Evolutionary conservation across 2,329 filamentous ascomycete genomes (phyloP).

Genomic region (Orbilia oligospora): DNA sequence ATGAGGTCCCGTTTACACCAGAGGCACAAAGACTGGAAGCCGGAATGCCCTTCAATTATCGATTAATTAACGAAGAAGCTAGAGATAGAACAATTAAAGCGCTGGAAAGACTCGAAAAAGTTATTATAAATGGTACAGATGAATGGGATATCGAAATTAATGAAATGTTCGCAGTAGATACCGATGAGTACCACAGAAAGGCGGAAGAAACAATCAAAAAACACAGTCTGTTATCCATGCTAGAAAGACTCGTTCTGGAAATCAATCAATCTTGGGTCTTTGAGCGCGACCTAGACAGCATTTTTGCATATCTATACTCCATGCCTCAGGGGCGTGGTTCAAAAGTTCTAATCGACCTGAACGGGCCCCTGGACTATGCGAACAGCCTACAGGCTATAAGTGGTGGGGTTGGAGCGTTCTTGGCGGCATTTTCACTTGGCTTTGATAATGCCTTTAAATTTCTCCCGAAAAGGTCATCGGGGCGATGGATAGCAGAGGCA

Average conservation of each 20-base stretch:
- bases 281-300: not conserved
- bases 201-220: not conserved
- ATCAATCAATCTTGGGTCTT: not conserved
- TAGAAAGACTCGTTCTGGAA: not conserved
- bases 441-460: conserved; percentile 6
- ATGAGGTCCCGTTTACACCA: not conserved
- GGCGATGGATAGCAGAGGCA: not conserved
- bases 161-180: conserved; percentile 21
- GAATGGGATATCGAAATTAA: conserved; percentile 21
- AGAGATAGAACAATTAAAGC: not conserved
- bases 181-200: not conserved
- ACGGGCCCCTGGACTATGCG: conserved; percentile 14
- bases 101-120: not conserved
- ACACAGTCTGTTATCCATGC: not conserved
- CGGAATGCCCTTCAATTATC: conserved; percentile 1
- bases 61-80: conserved; percentile 6
- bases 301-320: conserved; percentile 22
- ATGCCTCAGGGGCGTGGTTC: no score
- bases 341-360: conserved; percentile 9
- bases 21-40: not conserved
- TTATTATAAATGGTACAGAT: not conserved
- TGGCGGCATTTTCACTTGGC: not conserved
- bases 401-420: not conserved
- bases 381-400: conserved; percentile 8
- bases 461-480: not conserved